phyloP scores from a whole-genome alignment of 192 early-diverging fungal species.

The Coemansia sp. region DNA sequence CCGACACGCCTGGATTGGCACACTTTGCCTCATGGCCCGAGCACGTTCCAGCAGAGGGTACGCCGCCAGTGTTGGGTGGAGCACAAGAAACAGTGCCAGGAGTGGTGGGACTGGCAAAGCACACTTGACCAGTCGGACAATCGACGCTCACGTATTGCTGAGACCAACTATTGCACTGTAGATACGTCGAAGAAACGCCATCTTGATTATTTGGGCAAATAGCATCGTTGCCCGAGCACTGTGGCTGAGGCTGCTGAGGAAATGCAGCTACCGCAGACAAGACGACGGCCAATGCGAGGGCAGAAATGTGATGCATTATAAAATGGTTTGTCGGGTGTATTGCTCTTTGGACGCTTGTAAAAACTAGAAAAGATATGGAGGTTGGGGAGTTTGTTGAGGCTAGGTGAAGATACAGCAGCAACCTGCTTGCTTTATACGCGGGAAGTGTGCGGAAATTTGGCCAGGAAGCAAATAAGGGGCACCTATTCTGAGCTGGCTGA shows the following conservation, averaged over 20 bases:
- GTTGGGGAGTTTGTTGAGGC: not conserved
- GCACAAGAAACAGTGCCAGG: slow-evolving; percentile 42
- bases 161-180: slow-evolving; percentile 47
- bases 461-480: not conserved
- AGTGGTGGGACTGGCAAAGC: slow-evolving; percentile 46
- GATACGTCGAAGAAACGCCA: slow-evolving; percentile 41
- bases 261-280: not conserved
- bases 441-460: not conserved
- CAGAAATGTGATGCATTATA: not conserved
- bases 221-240: slow-evolving; percentile 42
- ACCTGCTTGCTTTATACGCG: not conserved
- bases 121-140: slow-evolving; percentile 42
- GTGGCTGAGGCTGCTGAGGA: slow-evolving; percentile 8
- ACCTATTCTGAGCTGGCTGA: not conserved
- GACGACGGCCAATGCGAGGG: not conserved
- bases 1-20: slow-evolving; percentile 22
- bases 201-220: slow-evolving; percentile 45
- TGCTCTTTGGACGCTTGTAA: not conserved
- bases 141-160: slow-evolving; percentile 31
- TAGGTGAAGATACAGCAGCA: not conserved
- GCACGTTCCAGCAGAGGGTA: slow-evolving; percentile 36
- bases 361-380: not conserved
- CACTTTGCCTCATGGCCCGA: slow-evolving; percentile 39
- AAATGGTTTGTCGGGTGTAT: not conserved
- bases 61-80: slow-evolving; percentile 43